These are phyloP conservation scores for Ceratobasidium sp. DNA, from an alignment of 1,284 basidiomycete species.

Conservation along the genomic window DNA sequence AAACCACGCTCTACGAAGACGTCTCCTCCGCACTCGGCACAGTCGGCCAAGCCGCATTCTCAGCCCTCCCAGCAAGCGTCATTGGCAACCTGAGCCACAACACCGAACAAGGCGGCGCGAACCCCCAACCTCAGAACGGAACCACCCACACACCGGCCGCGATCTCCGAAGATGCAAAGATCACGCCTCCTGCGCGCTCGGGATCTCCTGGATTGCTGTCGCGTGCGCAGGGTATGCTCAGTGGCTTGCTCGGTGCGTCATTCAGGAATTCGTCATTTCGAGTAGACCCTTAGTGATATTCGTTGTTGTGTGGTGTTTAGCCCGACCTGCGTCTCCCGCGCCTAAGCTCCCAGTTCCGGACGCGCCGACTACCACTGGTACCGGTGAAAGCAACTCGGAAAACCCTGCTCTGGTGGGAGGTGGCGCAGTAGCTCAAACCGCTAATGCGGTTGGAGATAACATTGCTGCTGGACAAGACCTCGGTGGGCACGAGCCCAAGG, in stretches of 20 bases:
- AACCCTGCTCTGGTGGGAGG: constrained; percentile 26
- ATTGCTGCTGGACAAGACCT: constrained; percentile 19
- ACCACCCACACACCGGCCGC: neutral
- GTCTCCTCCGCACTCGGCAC: neutral
- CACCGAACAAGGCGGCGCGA: neutral
- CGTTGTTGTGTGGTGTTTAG: neutral
- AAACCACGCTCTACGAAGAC: constrained; percentile 13
- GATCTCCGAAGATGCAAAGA: neutral
- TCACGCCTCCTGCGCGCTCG: constrained; percentile 15
- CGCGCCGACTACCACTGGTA: constrained; percentile 26
- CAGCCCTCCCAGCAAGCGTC: constrained; percentile 1
- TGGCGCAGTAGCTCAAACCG: constrained; percentile 23
- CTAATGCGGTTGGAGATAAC: constrained; percentile 9
- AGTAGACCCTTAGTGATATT: neutral
- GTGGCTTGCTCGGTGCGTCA: constrained; percentile 27
- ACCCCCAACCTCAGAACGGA: neutral
- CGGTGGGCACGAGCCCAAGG: constrained; percentile 36
- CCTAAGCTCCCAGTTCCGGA: constrained; percentile 24
- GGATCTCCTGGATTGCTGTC: constrained; percentile 26
- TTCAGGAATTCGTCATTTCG: neutral
- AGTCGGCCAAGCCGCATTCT: constrained; percentile 9
- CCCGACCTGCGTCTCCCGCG: constrained; percentile 25
- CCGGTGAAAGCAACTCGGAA: neutral
- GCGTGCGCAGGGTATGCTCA: constrained; percentile 35
- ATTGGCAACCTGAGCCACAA: constrained; percentile 3